Evolutionary conservation across 106 monocot species (phyloP).

Genomic region (Apostasia shenzhenica): DNA sequence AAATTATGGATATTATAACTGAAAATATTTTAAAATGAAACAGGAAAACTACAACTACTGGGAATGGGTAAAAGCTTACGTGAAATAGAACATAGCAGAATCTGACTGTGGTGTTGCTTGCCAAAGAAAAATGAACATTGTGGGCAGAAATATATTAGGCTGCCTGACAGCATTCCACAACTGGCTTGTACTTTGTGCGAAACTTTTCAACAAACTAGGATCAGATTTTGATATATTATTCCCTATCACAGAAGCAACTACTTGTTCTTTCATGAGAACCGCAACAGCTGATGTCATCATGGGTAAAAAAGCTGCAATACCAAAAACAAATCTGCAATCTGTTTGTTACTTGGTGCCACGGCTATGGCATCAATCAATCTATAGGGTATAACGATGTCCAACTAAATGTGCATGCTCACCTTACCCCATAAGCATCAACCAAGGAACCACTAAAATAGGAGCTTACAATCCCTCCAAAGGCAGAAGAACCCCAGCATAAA

Average conservation of each 20-base stretch:
- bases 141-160: constrained; percentile 79
- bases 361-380: neutral
- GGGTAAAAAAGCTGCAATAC: constrained; percentile 86
- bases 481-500: constrained; percentile 97
- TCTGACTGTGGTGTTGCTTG: constrained; percentile 98
- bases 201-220: constrained; percentile 55
- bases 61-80: constrained; percentile 29
- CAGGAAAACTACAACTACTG: too few species aligned
- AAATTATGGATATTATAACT: too few species aligned
- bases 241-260: constrained; percentile 25
- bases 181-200: constrained; percentile 48
- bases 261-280: constrained; percentile 83
- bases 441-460: constrained; percentile 97
- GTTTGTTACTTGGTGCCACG: neutral
- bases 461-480: constrained; percentile 95
- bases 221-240: constrained; percentile 21
- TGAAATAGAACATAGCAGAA: constrained; percentile 95
- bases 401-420: constrained; percentile 26
- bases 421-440: constrained; percentile 90
- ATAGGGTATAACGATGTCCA: neutral
- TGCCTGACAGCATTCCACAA: constrained; percentile 88
- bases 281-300: constrained; percentile 96
- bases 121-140: constrained; percentile 95
- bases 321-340: constrained; percentile 90
- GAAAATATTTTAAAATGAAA: too few species aligned